These are phyloP conservation scores for Cyberlindnera veronae DNA, from an alignment of 805 yeast genomes.

Conservation along the genomic window DNA sequence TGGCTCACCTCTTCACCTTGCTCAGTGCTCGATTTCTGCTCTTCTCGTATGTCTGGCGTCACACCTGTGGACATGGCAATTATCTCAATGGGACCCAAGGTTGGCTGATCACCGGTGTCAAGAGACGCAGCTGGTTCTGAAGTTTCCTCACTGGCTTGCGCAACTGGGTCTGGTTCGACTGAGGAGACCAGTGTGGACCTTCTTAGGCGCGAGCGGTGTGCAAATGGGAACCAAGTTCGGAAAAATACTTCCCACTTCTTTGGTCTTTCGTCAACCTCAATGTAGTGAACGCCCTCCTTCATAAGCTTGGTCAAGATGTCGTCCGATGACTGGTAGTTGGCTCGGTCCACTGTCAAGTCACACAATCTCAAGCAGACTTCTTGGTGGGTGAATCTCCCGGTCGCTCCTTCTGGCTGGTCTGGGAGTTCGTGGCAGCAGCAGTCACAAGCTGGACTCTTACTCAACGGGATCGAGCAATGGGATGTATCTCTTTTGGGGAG, in stretches of 20 bases:
- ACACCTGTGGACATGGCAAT: constrained; percentile 9
- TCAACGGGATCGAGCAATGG: background rate
- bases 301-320: constrained; percentile 2
- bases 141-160: background rate
- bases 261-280: constrained; percentile 11
- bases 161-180: background rate
- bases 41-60: background rate
- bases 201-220: background rate
- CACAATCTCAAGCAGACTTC: background rate
- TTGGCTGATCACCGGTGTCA: background rate
- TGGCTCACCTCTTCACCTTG: background rate
- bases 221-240: constrained; percentile 3
- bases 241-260: background rate
- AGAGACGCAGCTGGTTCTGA: background rate
- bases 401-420: background rate
- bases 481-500: background rate
- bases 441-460: background rate
- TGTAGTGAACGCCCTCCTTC: constrained; percentile 13
- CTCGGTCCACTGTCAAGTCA: background rate
- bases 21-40: background rate
- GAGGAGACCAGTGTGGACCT: background rate
- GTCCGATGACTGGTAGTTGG: background rate
- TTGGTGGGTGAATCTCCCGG: too few species aligned
- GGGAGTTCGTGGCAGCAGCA: background rate
- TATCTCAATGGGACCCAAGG: constrained; percentile 11